Evolutionary conservation across 164 flowering plant species (phyloP), one percentile per base, ranked within the genome.

Genomic region (Euptelea pleiosperma): DNA sequence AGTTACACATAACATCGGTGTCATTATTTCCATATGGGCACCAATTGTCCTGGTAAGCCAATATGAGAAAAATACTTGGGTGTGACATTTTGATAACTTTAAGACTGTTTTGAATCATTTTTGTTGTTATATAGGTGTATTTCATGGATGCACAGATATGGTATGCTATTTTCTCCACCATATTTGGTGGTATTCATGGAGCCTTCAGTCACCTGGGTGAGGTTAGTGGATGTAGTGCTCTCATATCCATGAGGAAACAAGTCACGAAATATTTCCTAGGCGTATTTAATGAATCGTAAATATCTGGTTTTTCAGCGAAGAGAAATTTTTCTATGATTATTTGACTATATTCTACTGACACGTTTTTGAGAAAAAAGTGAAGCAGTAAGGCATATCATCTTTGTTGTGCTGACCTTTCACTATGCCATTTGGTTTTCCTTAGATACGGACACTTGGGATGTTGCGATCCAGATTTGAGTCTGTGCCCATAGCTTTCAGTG

Each of bases 381-480:
- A 24, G 16, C 26, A 43, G n/a, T 19, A 52, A 52, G 44, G 54
- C 9, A 9, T 39, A 24, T 29, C 6, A 30, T 5, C 21, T 43
- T 33, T 33, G 5, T 10, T 44, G n/a, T 48, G 28, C 44, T 47
- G 54, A 48, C 36, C 10, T 14, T 57, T n/a, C n/a, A 10, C 22
- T 39, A 19, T 60, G 45, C 25, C 47, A 43, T 28, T 48, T 34
- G 31, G 9, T 6, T 30, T 48, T 61, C 15, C 36, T 47, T 66
- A 94, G 99, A 90, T 94, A 67, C 82, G 95, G 34, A 94, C 99
- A 3, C 95, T 94, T 64, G 99, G 99, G 58, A 94, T 94, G 99
- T 72, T 94, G 61, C 74, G 97, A 51, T 82, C 96, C 43, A 82
- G 97, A 82, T 94, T 94, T 75, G 86, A 79, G 16, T 52, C 87